Evolutionary conservation across 768 basidiomycete species (phyloP), one percentile per base, ranked within the genome.

Genomic region (Mycena maculata): DNA sequence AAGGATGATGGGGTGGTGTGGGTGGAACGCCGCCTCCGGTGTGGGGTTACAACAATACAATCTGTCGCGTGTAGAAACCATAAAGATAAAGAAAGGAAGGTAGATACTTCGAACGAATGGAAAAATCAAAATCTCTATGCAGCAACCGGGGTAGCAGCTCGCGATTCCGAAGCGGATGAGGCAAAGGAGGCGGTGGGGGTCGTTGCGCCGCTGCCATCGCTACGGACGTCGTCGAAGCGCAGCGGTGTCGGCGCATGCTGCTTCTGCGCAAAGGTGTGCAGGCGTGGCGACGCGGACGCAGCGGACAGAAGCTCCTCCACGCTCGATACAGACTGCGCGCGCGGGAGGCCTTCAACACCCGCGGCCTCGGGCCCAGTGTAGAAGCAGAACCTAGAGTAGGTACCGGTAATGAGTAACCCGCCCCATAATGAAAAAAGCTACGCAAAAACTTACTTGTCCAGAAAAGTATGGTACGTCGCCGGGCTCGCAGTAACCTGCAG

Each of bases 351-450:
- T 36, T 69, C 52, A 30, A 57, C 27, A 12, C 69, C 38, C 7
- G 62, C 52, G 9, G 71, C 73, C 36, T 83, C 86, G 4, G 82
- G 71, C 1, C 92, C 92, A 3, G 92, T 93, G 78, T 87, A 94
- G 79, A 93, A 94, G 80, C 92, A 94, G 77, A 91, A 93, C 71
- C 92, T 94, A 59, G 15, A 25, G 30, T 45, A 15, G 13, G 23
- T 45, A n/a, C n/a, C n/a, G n/a, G n/a, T 27, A 54, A 63, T 50
- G 2, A 55, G 31, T n/a, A 20, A 60, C 44, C 68, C 23, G 7
- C 44, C 20, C 13, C 57, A 8, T n/a, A 10, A 39, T 74, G 60
- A 47, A 56, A 38, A 53, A 47, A 66, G 31, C 13, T 63, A 58
- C 42, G 25, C 49, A 53, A 52, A 33, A 18, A 83, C 88, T 49